phyloP scores from a whole-genome alignment of 2,329 filamentous ascomycete species.

The Penicillium rolfsii region DNA sequence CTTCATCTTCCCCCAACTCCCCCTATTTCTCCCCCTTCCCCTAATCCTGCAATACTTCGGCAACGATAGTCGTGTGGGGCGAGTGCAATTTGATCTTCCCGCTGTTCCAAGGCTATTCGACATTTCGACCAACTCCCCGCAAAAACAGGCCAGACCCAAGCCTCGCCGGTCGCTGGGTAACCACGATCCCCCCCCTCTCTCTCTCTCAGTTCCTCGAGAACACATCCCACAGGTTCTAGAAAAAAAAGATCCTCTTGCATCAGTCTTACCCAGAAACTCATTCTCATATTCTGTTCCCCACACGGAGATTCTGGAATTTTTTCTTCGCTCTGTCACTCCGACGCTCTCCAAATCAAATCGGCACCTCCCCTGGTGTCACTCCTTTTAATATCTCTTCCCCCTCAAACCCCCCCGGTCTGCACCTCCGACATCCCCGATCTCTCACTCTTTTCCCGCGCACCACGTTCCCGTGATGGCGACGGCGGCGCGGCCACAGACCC shows the following conservation, averaged over 20 bases:
- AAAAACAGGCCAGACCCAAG: constrained; percentile 30
- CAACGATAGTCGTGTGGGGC: constrained; percentile 23
- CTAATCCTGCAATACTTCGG: neutral
- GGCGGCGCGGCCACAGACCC: constrained; percentile 44
- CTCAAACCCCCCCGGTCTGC: neutral
- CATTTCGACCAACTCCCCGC: constrained; percentile 30
- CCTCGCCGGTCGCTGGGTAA: constrained; percentile 38
- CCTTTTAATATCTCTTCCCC: neutral
- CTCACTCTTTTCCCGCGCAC: neutral
- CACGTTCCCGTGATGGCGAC: constrained; percentile 39
- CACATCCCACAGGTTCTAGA: neutral
- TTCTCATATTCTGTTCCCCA: neutral
- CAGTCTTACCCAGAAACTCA: neutral
- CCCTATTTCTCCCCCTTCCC: neutral
- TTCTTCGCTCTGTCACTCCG: neutral
- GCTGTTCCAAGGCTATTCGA: constrained; percentile 2
- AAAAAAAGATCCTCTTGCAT: neutral
- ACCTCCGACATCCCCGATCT: neutral
- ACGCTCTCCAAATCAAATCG: neutral
- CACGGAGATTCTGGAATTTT: neutral
- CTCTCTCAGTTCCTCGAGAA: neutral
- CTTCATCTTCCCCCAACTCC: neutral
- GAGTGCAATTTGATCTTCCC: constrained; percentile 17
- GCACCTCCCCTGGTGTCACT: neutral
- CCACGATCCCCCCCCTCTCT: constrained; percentile 18